Evolutionary conservation across 2,329 filamentous ascomycete species (phyloP).

Genomic region (Dothidotthia symphoricarpi): DNA sequence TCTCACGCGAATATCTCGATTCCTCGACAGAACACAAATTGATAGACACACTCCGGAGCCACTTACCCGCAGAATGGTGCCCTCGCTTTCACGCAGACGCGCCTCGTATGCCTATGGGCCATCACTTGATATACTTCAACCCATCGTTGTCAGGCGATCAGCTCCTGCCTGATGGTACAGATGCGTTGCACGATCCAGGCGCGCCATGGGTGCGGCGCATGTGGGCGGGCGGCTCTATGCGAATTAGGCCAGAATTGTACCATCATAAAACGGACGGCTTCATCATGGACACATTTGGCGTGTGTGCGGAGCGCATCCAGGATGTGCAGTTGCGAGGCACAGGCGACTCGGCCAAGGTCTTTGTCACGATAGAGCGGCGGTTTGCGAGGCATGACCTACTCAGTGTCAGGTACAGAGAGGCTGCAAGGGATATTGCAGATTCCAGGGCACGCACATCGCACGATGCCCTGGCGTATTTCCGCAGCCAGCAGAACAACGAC

Average conservation of each 20-base stretch:
- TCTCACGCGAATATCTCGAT: constrained; percentile 57
- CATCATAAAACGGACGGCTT: constrained; percentile 9
- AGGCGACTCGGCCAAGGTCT: constrained; percentile 52
- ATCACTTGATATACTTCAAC: constrained; percentile 88
- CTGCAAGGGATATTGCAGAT: too few species aligned
- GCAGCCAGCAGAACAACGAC: constrained; percentile 7
- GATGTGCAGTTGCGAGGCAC: constrained; percentile 52
- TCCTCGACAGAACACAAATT: constrained; percentile 64
- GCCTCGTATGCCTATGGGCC: constrained; percentile 58
- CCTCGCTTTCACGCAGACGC: constrained; percentile 1
- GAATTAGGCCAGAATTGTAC: constrained; percentile 44
- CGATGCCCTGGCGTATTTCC: background rate
- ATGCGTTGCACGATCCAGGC: constrained; percentile 74
- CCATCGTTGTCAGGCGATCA: constrained; percentile 59
- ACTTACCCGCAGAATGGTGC: constrained; percentile 17
- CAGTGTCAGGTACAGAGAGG: constrained; percentile 13
- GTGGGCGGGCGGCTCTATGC: constrained; percentile 81
- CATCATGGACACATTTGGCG: constrained; percentile 10
- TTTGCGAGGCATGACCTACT: constrained; percentile 38
- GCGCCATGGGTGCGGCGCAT: constrained; percentile 70
- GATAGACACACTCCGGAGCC: constrained; percentile 43
- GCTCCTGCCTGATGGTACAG: constrained; percentile 80
- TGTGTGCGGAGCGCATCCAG: constrained; percentile 48
- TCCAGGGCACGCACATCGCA: too few species aligned
- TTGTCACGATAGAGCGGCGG: constrained; percentile 59